A percentile compares a stretch with the other conserved stretches of the same genome.
Evolutionary conservation across 495 filamentous ascomycete species (phyloP).

Genomic region (Penicillium samsonianum): DNA sequence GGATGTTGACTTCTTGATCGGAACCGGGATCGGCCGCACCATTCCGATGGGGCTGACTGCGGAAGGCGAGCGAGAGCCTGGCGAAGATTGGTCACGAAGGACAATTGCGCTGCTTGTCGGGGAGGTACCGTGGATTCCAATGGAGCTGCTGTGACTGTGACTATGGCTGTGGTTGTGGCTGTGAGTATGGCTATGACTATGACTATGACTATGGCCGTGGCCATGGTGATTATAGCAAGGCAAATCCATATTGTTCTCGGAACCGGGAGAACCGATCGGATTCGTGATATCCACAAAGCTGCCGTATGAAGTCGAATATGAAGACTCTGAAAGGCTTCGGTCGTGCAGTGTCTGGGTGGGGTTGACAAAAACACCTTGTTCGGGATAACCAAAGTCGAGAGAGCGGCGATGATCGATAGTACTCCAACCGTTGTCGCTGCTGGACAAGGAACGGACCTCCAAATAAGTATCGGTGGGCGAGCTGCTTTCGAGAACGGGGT

Average conservation of each 20-base stretch:
- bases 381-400: conserved; percentile 53
- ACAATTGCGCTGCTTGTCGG: conserved; percentile 42
- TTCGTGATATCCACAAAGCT: conserved; percentile 80
- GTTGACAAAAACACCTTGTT: conserved; percentile 72
- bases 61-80: conserved; percentile 51
- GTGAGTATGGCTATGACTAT: conserved; percentile 25
- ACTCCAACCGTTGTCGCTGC: conserved; percentile 84
- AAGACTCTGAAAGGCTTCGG: conserved; percentile 81
- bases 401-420: conserved; percentile 65
- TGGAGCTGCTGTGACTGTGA: conserved; percentile 37
- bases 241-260: conserved; percentile 64
- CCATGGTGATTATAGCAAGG: conserved; percentile 45
- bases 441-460: conserved; percentile 79
- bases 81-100: conserved; percentile 42
- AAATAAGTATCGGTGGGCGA: conserved; percentile 82
- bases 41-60: conserved; percentile 67
- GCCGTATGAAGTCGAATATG: conserved; percentile 70
- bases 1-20: conserved; percentile 68
- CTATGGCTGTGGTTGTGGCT: conserved; percentile 22
- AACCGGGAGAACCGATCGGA: conserved; percentile 68
- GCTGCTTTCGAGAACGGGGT: conserved; percentile 61
- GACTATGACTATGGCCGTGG: conserved; percentile 30
- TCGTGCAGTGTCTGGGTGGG: conserved; percentile 82
- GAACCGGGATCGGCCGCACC: conserved; percentile 62
- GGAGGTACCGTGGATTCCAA: conserved; percentile 28